A percentile compares a stretch with the other conserved stretches of the same genome.
Conservation (phyloP, 2,329 filamentous ascomycete genomes). For the Keithomyces neogunnii region DNA sequence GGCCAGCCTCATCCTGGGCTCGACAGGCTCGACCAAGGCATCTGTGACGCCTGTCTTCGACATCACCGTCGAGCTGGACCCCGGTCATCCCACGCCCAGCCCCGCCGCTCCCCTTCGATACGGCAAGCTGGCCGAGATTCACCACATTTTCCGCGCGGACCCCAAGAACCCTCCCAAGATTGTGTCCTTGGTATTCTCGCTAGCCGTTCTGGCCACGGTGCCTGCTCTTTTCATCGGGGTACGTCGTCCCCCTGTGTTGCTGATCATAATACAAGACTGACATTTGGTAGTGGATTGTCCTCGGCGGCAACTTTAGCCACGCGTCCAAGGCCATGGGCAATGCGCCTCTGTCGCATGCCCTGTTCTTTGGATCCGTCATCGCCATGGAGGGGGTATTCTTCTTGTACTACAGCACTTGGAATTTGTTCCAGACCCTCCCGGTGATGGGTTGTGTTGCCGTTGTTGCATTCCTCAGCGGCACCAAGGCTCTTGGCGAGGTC, state of each 20-base stretch:
- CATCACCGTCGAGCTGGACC: conserved; percentile 56
- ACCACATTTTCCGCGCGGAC: conserved; percentile 80
- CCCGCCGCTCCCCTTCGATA: conserved; percentile 70
- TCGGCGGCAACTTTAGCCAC: conserved; percentile 80
- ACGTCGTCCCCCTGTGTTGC: conserved; percentile 12
- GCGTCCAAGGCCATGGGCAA: conserved; percentile 63
- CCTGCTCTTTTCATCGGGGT: conserved; percentile 65
- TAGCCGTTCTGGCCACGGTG: conserved; percentile 63
- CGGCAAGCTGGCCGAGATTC: conserved; percentile 73
- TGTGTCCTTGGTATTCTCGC: conserved; percentile 69
- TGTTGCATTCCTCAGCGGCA: conserved; percentile 77
- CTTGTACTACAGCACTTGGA: conserved; percentile 89
- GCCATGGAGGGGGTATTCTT: conserved; percentile 89
- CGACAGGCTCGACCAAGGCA: conserved; percentile 67
- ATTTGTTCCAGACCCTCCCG: conserved; percentile 80
- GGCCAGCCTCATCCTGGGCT: conserved; percentile 77
- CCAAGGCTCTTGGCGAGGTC: conserved; percentile 84
- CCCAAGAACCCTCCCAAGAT: conserved; percentile 72
- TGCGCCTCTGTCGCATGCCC: conserved; percentile 70
- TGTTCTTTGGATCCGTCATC: conserved; percentile 82
- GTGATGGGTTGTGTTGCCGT: conserved; percentile 58
- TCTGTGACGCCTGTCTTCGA: conserved; percentile 66
- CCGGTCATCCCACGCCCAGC: conserved; percentile 48
- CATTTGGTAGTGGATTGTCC: conserved; percentile 57
- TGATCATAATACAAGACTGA: background rate